Evolutionary conservation across 2,329 filamentous ascomycete genomes (phyloP), one percentile per base, ranked within the genome.

Genomic region (Ceratocystis ficicola): DNA sequence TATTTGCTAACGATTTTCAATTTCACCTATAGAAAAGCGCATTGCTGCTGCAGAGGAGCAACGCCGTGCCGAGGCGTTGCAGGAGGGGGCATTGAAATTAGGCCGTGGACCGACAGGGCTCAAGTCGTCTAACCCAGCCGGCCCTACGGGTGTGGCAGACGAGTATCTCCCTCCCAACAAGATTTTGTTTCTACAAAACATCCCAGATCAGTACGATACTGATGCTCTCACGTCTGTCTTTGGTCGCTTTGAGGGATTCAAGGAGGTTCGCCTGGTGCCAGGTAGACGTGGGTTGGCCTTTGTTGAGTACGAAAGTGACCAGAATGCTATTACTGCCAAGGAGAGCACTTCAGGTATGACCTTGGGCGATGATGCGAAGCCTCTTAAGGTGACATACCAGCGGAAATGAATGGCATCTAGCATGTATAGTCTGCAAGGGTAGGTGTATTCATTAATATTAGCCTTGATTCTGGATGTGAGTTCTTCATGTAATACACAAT

Each of bases 161-260:
- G 94, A 99, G 77, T 97, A 96, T 75, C 83, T 97, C 3, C 93
- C 93, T 3, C 93, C 94, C 44, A 97, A 97, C 83, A 96, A 96
- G 79, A 95, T 91, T 70, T 83, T 99, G 44, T 95, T 97, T 77
- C 80, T 97, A 68, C 90, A 95, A 78, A 93, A 97, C 72, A 77
- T 99, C 44, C 92, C 94, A 7, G 89, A 93, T 69, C 88, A 90
- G 69, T 90, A 89, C 76, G 88, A 89, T 74, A 85, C 89, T 72
- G 91, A 95, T 69, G 83, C 81, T 28, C 83, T 99, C 65, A 87
- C 86, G 0, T 81, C 82, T 41, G 85, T 97, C 69, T 99, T 97
- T 77, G 85, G 86, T 63, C 86, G 88, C 62, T 99, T 95, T 77
- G 89, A 95, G 69, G 93, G 93, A 30, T 96, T 99, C 80, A 88